phyloP scores from a whole-genome alignment of 306 rosid species.

The Luffa aegyptiaca region DNA sequence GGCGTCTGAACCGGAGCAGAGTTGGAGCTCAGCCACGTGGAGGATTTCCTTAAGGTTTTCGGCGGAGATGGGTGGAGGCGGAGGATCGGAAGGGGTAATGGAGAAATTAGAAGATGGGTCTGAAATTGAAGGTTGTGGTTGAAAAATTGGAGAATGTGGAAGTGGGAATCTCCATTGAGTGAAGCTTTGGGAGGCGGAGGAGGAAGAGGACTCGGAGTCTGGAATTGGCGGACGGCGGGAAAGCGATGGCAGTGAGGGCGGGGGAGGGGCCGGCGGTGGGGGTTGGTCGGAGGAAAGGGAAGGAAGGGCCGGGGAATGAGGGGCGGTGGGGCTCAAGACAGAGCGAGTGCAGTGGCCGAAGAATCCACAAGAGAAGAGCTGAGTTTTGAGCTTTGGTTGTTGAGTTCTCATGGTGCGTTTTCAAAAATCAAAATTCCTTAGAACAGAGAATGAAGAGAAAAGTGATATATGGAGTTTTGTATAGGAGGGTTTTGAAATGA shows the following conservation, averaged over 20 bases:
- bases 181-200: conserved; percentile 88
- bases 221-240: conserved; percentile 14
- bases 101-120: conserved; percentile 9
- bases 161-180: conserved; percentile 86
- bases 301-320: conserved; percentile 36
- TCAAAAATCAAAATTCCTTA: neutral
- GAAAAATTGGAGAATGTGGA: conserved; percentile 26
- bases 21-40: conserved; percentile 65
- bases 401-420: conserved; percentile 45
- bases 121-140: conserved; percentile 6
- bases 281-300: conserved; percentile 16
- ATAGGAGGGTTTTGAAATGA: too few species aligned
- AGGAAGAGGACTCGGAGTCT: conserved; percentile 52
- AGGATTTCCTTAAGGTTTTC: conserved; percentile 54
- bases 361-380: conserved; percentile 82
- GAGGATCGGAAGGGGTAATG: conserved; percentile 5
- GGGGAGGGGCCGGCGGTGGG: conserved; percentile 7
- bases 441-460: neutral
- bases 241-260: neutral
- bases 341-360: conserved; percentile 85
- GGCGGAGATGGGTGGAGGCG: conserved; percentile 22
- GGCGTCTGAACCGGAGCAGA: conserved; percentile 33
- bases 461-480: too few species aligned
- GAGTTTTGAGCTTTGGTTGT: conserved; percentile 87
- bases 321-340: conserved; percentile 73